Evolutionary conservation across 2,329 filamentous ascomycete species (phyloP), one percentile per base, ranked within the genome.

Genomic region (Hansfordia pulvinata): DNA sequence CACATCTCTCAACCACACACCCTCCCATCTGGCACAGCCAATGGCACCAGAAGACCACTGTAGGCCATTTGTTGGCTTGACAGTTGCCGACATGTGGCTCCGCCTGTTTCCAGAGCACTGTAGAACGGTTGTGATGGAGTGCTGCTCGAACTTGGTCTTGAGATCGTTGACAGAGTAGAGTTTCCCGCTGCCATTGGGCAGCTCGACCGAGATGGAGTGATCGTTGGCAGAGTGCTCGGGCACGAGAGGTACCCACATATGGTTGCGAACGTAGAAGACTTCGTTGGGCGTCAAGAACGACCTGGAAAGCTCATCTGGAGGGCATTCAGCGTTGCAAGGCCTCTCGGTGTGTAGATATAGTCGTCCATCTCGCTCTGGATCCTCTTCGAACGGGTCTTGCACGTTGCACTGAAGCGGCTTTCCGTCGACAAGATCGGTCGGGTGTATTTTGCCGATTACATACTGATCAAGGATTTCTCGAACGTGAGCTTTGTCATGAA

Each of bases 401-500:
- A 79, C 59, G 13, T 52, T 36, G 11, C 69, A 57, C 11, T 57
- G 54, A 2, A 63, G 54, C 0, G 72, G 63, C 23, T 52, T 51
- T 10, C 71, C 72, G 30, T 72, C 51, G n/a, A 64, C 49, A 3
- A 79, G 58, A 39, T 80, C 75, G 8, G 52, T 55, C 2, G 50
- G 47, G 34, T 78, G 63, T 3, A 80, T 58, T 24, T 62, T 64
- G 16, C 75, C 75, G 24, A 80, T 71, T 15, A 64, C 53, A 40
- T 73, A 80, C 36, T 71, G 62, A n/a, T 69, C 58, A 1, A 80
- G 54, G 20, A 79, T 74, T 26, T 76, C 69, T 32, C 64, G 62
- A 5, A 79, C 71, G 32, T 79, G 68, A 21, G 68, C 57, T 11
- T 64, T 60, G 43, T 78, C 73, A 53, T 80, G 75, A 31, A 79